phyloP scores from a whole-genome alignment of 495 filamentous ascomycete species.

The Lichina pygmaea region DNA sequence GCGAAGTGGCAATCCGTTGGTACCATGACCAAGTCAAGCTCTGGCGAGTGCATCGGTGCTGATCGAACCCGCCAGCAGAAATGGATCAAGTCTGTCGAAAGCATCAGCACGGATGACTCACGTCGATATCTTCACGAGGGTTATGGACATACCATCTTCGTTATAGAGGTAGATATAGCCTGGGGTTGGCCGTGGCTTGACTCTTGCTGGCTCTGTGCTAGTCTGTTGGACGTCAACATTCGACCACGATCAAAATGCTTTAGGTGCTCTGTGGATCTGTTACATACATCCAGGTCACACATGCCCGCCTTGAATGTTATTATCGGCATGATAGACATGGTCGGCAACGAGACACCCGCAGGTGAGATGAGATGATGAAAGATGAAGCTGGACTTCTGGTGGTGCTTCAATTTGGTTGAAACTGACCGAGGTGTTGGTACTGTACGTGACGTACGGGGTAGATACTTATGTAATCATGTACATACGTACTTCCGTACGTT shows the following conservation, averaged over 20 bases:
- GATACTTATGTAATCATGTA: too few relatives aligned
- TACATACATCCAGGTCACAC: conserved; percentile 53
- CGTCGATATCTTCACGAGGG: neutral
- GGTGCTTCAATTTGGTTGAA: too few relatives aligned
- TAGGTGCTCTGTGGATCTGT: too few relatives aligned
- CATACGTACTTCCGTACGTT: too few relatives aligned
- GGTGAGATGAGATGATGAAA: neutral
- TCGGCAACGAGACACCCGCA: conserved; percentile 1
- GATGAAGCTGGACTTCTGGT: too few relatives aligned
- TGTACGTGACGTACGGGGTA: too few relatives aligned
- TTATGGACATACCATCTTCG: conserved; percentile 43
- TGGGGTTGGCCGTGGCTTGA: conserved; percentile 38
- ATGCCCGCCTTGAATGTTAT: conserved; percentile 94
- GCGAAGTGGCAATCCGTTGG: conserved; percentile 69
- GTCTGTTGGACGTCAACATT: conserved; percentile 12
- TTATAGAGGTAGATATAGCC: conserved; percentile 86
- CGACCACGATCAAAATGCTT: too few relatives aligned
- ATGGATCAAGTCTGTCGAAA: conserved; percentile 44
- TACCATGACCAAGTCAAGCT: conserved; percentile 69
- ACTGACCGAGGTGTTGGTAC: too few relatives aligned
- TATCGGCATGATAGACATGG: conserved; percentile 58
- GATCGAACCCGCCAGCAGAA: conserved; percentile 78
- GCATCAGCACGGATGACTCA: neutral
- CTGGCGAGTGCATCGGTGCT: conserved; percentile 34
- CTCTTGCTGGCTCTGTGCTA: conserved; percentile 30